Percentiles rank a stretch among this genome's conserved stretches.
Conservation (phyloP, 129 eudicot genomes). For the Flaveria brownii region DNA sequence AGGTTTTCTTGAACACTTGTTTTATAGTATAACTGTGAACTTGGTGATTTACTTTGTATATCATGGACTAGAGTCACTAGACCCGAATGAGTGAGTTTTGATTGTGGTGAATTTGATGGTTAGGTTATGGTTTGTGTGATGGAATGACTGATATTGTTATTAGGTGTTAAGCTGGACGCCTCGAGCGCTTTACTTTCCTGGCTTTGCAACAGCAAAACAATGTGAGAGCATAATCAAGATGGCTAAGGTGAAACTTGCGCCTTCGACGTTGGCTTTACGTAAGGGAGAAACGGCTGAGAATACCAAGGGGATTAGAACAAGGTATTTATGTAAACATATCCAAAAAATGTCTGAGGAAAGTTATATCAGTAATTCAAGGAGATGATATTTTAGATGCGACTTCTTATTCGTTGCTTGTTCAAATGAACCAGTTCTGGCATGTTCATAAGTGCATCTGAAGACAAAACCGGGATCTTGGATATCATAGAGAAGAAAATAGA, state of each 20-base stretch:
- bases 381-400: not conserved
- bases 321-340: slow-evolving; percentile 39
- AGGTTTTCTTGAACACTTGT: not conserved
- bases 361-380: not conserved
- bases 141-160: not conserved
- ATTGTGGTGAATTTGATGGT: not conserved
- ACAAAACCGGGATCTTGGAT: slow-evolving; percentile 80
- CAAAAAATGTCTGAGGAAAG: not conserved
- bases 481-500: slow-evolving; percentile 80
- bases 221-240: slow-evolving; percentile 62
- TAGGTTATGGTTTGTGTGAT: slow-evolving; percentile 2
- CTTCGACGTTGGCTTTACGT: slow-evolving; percentile 86
- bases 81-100: not conserved
- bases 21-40: too few relatives aligned
- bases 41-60: not conserved
- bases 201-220: slow-evolving; percentile 77
- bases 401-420: slow-evolving; percentile 1
- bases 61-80: not conserved
- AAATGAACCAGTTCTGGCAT: slow-evolving; percentile 77
- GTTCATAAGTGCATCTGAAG: slow-evolving; percentile 90
- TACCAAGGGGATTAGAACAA: slow-evolving; percentile 88
- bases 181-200: slow-evolving; percentile 77
- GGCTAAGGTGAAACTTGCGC: slow-evolving; percentile 67
- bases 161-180: slow-evolving; percentile 92
- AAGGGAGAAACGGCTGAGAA: slow-evolving; percentile 85